phyloP scores from a whole-genome alignment of 495 filamentous ascomycete genomes.

The Penicillium paradoxum region DNA sequence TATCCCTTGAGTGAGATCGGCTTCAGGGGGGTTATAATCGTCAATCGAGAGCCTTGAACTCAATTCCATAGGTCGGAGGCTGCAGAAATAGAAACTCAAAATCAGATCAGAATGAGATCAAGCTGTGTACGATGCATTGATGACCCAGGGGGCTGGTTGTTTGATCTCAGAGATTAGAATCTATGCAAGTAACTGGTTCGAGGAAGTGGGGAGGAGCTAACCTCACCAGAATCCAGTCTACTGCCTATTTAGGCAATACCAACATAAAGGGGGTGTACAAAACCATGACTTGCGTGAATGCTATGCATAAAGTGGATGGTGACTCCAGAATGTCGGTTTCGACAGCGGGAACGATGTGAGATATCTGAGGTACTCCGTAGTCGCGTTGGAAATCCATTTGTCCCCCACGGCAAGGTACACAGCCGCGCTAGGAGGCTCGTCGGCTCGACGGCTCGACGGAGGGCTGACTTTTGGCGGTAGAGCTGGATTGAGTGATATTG shows the following conservation, averaged over 20 bases:
- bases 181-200: not conserved
- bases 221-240: not conserved
- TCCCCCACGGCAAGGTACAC: not conserved
- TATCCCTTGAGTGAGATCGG: not conserved
- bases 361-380: not conserved
- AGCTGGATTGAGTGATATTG: not conserved
- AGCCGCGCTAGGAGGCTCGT: not conserved
- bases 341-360: not conserved
- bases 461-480: not conserved
- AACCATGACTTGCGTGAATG: not conserved
- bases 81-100: not conserved
- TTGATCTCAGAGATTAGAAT: not conserved
- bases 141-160: not conserved
- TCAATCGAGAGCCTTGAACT: not conserved
- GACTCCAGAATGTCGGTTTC: not conserved
- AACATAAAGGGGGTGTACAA: not conserved
- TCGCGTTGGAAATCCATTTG: not conserved
- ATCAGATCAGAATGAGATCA: not conserved
- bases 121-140: not conserved
- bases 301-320: not conserved
- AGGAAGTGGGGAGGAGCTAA: not conserved
- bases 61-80: not conserved
- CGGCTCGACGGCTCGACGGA: not conserved
- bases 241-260: not conserved
- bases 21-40: too few relatives aligned